A percentile compares a stretch with the other conserved stretches of the same genome.
Conservation (phyloP, 805 yeast species). For the Kluyveromyces aestuarii region DNA sequence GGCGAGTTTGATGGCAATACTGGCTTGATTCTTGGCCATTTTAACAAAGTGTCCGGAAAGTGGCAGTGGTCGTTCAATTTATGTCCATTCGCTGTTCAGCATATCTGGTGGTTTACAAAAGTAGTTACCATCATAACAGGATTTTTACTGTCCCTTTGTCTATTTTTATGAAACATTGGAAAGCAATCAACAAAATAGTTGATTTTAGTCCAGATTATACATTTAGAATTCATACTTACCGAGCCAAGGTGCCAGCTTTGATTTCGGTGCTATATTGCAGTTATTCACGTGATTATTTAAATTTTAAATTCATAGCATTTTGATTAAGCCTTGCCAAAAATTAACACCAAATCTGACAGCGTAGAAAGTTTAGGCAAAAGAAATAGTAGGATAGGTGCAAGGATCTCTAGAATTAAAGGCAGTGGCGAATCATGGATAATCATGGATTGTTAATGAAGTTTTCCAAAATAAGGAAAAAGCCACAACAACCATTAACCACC, state of each 20-base stretch:
- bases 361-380: not conserved
- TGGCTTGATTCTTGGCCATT: constrained; percentile 75
- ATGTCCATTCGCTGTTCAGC: constrained; percentile 83
- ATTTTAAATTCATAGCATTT: not conserved
- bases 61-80: constrained; percentile 66
- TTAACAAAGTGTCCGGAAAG: constrained; percentile 29
- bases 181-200: not conserved
- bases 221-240: not conserved
- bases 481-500: constrained; percentile 50
- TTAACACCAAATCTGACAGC: not conserved
- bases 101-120: constrained; percentile 91
- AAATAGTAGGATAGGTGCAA: not conserved
- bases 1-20: constrained; percentile 90
- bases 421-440: not conserved
- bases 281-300: not conserved
- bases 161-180: not conserved
- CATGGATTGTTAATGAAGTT: constrained; percentile 11
- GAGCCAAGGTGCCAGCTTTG: not conserved
- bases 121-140: constrained; percentile 37
- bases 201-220: not conserved
- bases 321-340: not conserved
- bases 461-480: constrained; percentile 39
- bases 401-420: not conserved
- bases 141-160: constrained; percentile 28
- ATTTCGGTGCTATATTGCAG: not conserved